phyloP scores from a whole-genome alignment of 192 early-diverging fungal species.

The Backusella psychrophila region DNA sequence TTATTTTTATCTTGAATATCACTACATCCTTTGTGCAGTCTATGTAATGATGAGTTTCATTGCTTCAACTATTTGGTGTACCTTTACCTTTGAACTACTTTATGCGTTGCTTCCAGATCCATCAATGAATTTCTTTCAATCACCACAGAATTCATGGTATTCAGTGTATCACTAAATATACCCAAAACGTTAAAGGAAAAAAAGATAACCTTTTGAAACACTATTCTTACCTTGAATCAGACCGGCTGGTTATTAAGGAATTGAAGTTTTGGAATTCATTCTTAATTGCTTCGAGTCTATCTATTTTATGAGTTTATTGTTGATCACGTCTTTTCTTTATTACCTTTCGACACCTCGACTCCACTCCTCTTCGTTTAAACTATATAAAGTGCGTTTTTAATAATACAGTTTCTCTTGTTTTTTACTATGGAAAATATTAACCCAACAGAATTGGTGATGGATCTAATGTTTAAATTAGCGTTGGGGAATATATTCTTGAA shows the following conservation, averaged over 20 bases:
- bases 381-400: background rate
- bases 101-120: background rate
- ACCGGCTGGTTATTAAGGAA: background rate
- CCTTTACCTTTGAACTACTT: background rate
- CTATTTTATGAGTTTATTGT: background rate
- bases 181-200: background rate
- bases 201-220: background rate
- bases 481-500: slow-evolving; percentile 26
- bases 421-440: background rate
- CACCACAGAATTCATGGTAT: background rate
- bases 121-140: background rate
- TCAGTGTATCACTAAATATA: background rate
- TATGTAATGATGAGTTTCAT: background rate
- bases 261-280: slow-evolving; percentile 21
- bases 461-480: slow-evolving; percentile 6
- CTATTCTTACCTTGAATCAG: background rate
- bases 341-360: slow-evolving; percentile 16
- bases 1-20: slow-evolving; percentile 9
- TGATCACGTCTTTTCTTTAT: too few species aligned
- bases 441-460: slow-evolving; percentile 13
- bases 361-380: background rate
- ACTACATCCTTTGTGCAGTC: background rate
- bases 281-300: slow-evolving; percentile 14
- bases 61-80: too few species aligned
- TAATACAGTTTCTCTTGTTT: background rate